Conservation (phyloP, 345 rosid species). For the Brassica rapa region DNA sequence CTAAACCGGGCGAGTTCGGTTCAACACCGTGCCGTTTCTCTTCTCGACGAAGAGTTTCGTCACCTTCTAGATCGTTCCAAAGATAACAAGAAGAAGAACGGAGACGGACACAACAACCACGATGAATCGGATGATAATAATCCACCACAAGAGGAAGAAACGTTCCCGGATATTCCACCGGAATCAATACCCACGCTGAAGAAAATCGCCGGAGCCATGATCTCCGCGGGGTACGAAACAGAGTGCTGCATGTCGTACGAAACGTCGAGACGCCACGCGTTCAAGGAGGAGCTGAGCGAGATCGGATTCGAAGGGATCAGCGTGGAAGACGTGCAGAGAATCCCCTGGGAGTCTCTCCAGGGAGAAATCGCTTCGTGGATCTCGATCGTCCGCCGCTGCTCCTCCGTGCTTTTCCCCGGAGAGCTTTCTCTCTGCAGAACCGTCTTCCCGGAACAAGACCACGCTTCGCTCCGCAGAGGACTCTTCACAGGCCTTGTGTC, state of each 20-base stretch:
- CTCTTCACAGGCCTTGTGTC: constrained; percentile 55
- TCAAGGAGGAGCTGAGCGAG: constrained; percentile 51
- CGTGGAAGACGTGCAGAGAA: constrained; percentile 69
- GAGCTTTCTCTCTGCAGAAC: constrained; percentile 55
- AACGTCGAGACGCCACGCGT: constrained; percentile 52
- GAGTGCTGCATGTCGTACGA: constrained; percentile 64
- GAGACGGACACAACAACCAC: constrained; percentile 1
- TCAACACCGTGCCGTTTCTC: constrained; percentile 59
- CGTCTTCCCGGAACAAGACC: constrained; percentile 46
- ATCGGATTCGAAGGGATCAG: constrained; percentile 61
- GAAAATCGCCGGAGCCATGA: constrained; percentile 60
- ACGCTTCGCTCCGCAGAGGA: constrained; percentile 35
- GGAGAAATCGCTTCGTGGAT: constrained; percentile 69
- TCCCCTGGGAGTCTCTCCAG: constrained; percentile 74
- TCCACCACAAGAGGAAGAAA: constrained; percentile 25
- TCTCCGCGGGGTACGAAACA: constrained; percentile 63
- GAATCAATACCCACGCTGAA: constrained; percentile 51
- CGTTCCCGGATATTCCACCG: constrained; percentile 46
- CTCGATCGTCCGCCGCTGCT: constrained; percentile 53
- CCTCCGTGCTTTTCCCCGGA: constrained; percentile 44
- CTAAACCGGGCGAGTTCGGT: constrained; percentile 52
- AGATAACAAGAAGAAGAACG: constrained; percentile 16
- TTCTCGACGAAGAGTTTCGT: constrained; percentile 70
- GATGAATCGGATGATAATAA: background rate
- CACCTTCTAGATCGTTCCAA: constrained; percentile 48